Evolutionary conservation across 805 yeast genomes (phyloP).

Genomic region (Pichia manshurica): DNA sequence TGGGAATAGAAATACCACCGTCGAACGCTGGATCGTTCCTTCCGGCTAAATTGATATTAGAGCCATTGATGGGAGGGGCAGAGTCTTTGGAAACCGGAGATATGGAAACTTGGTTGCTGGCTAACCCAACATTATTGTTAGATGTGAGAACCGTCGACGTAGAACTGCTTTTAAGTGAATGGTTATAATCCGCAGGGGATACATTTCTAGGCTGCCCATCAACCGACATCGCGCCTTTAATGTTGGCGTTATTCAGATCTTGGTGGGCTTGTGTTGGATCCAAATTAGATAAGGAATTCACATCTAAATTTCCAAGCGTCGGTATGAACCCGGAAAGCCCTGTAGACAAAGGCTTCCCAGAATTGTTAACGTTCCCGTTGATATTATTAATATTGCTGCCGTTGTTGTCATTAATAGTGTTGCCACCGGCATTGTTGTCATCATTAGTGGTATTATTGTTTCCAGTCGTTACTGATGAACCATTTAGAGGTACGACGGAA

Average conservation of each 20-base stretch:
- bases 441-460: not conserved
- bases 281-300: not conserved
- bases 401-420: not conserved
- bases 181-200: no score
- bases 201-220: no score
- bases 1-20: no score
- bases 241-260: not conserved
- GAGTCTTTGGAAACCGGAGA: no score
- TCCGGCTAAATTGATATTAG: no score
- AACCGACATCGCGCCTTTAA: not conserved
- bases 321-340: conserved; percentile 8
- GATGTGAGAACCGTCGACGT: no score
- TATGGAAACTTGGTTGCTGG: no score
- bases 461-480: not conserved
- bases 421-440: not conserved
- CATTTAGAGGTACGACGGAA: not conserved
- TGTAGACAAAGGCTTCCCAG: not conserved
- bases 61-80: no score
- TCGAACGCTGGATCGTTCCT: no score
- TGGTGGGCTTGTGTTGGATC: not conserved
- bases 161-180: no score
- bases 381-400: not conserved
- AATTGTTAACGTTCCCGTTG: not conserved
- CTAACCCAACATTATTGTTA: no score
- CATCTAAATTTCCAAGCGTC: conserved; percentile 2